phyloP scores from a whole-genome alignment of 2,329 filamentous ascomycete species.

The Aspergillus uvarum region DNA sequence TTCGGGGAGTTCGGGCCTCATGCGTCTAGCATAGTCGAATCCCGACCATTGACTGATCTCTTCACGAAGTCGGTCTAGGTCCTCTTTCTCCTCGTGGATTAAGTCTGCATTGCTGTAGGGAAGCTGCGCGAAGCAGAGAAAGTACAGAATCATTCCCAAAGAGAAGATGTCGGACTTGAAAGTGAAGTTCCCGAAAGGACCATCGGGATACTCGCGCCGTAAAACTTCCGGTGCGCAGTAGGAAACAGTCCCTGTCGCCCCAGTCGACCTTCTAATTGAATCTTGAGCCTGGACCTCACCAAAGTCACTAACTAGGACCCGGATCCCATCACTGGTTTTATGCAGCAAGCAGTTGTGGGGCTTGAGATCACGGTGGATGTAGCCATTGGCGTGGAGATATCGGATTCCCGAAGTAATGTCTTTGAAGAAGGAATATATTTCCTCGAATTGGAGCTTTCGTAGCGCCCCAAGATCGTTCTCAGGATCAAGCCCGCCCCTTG shows the following conservation, averaged over 20 bases:
- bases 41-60: slow-evolving; percentile 89
- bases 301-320: slow-evolving; percentile 93
- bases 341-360: slow-evolving; percentile 94
- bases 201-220: slow-evolving; percentile 60
- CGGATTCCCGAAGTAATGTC: slow-evolving; percentile 91
- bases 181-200: slow-evolving; percentile 86
- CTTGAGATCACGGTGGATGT: slow-evolving; percentile 94
- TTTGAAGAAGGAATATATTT: slow-evolving; percentile 95
- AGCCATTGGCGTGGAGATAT: slow-evolving; percentile 85
- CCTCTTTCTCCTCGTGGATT: slow-evolving; percentile 86
- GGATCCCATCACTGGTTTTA: slow-evolving; percentile 66
- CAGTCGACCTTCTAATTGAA: slow-evolving; percentile 79
- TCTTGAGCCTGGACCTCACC: slow-evolving; percentile 91
- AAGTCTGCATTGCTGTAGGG: slow-evolving; percentile 83
- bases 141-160: slow-evolving; percentile 96
- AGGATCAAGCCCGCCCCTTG: slow-evolving; percentile 71
- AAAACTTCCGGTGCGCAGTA: slow-evolving; percentile 97
- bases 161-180: slow-evolving; percentile 99
- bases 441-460: slow-evolving; percentile 70
- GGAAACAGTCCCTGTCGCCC: slow-evolving; percentile 92
- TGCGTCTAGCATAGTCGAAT: slow-evolving; percentile 73
- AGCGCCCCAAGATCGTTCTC: slow-evolving; percentile 54
- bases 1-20: slow-evolving; percentile 78
- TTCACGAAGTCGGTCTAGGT: slow-evolving; percentile 76
- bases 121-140: slow-evolving; percentile 89